Conservation (phyloP, 148 eudicot species). For the Bassia scoparia region DNA sequence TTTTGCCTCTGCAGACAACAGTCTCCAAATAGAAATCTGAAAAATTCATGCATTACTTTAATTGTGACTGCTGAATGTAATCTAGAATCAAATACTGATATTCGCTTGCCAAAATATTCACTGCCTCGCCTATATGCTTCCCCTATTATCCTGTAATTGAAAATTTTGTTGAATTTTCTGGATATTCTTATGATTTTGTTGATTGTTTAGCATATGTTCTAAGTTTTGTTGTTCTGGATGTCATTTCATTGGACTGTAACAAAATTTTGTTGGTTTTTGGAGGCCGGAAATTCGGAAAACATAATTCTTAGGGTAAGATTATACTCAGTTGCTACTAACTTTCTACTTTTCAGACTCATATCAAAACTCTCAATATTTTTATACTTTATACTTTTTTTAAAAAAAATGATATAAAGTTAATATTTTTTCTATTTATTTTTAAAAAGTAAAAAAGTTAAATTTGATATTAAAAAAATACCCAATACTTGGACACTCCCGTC, state of each 20-base stretch:
- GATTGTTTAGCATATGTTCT: background rate
- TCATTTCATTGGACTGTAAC: background rate
- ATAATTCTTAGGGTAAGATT: no score
- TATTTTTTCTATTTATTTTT: no score
- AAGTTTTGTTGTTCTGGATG: background rate
- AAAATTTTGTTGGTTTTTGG: no score
- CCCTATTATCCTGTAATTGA: background rate
- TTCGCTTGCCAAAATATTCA: constrained; percentile 10
- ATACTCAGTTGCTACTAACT: no score
- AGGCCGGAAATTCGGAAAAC: no score
- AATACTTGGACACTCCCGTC: no score
- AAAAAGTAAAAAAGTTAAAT: no score
- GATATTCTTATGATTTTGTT: background rate
- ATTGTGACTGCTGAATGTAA: background rate
- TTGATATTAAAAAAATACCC: no score
- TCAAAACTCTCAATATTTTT: no score
- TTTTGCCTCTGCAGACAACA: constrained; percentile 49
- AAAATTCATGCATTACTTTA: background rate
- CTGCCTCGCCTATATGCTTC: background rate
- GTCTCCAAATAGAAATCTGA: constrained; percentile 32
- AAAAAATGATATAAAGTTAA: no score
- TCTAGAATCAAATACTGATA: constrained; percentile 4
- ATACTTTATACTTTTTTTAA: no score
- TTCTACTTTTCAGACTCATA: no score
- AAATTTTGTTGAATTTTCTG: background rate